Conservation (phyloP, 2,329 filamentous ascomycete species). For the Dactylellina cionopaga region DNA sequence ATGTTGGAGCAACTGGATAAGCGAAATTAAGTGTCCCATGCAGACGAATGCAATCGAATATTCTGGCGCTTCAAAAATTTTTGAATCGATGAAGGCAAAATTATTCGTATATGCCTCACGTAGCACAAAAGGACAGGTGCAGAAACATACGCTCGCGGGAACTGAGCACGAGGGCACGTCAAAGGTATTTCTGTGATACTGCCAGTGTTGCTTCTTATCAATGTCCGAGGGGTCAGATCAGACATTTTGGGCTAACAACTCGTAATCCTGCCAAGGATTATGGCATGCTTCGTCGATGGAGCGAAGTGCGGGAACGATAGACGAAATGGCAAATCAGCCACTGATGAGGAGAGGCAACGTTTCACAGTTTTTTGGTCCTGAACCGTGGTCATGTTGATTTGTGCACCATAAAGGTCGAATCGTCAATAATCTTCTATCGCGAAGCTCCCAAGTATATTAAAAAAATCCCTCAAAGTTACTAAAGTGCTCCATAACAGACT, state of each 20-base stretch:
- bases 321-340: constrained; percentile 24
- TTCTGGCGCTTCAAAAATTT: no score
- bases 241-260: constrained; percentile 25
- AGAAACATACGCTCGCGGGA: constrained; percentile 14
- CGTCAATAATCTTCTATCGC: no score
- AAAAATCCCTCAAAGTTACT: constrained; percentile 48
- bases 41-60: not conserved
- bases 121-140: constrained; percentile 24
- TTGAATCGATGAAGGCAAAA: no score
- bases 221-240: constrained; percentile 29
- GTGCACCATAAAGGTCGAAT: no score
- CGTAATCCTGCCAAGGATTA: constrained; percentile 33
- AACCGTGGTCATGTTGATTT: constrained; percentile 15
- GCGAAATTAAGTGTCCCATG: no score
- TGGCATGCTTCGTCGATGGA: constrained; percentile 6
- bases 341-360: not conserved
- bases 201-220: constrained; percentile 37
- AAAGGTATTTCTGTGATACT: no score
- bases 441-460: constrained; percentile 14
- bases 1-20: no score
- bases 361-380: constrained; percentile 1
- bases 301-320: constrained; percentile 23
- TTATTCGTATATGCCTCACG: constrained; percentile 44
- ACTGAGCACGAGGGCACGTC: constrained; percentile 36
- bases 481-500: constrained; percentile 4